These are phyloP conservation scores for Porosira glacialis DNA, from an alignment of 352 stramenopile species.

Conservation along the genomic window DNA sequence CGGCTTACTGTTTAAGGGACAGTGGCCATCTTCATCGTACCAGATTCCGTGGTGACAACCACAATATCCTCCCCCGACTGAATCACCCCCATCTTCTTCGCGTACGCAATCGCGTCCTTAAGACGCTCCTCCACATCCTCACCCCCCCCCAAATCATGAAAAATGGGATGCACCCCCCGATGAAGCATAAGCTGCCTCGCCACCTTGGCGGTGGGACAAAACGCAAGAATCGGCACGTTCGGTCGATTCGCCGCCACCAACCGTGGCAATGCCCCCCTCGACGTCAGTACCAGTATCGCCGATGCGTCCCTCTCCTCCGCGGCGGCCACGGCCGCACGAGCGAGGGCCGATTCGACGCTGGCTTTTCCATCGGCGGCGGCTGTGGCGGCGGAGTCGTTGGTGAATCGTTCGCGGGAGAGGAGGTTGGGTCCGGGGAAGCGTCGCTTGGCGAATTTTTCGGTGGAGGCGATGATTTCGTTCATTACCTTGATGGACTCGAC, in stretches of 20 bases:
- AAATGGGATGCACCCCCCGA: constrained; percentile 71
- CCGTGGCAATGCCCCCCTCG: constrained; percentile 52
- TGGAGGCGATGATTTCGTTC: constrained; percentile 85
- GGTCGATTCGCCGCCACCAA: constrained; percentile 69
- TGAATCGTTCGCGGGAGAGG: constrained; percentile 35
- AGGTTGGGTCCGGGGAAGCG: constrained; percentile 42
- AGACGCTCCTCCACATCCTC: constrained; percentile 32
- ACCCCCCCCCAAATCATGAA: constrained; percentile 52
- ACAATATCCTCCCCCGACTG: constrained; percentile 67
- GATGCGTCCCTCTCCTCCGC: constrained; percentile 51
- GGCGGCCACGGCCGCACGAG: constrained; percentile 62
- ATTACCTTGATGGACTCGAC: constrained; percentile 88
- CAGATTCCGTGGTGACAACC: constrained; percentile 56
- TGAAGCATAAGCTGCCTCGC: constrained; percentile 76
- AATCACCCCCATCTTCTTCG: constrained; percentile 68
- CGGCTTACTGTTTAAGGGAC: constrained; percentile 35
- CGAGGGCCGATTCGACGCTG: constrained; percentile 52
- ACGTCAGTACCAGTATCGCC: constrained; percentile 73
- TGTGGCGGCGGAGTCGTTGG: constrained; percentile 29
- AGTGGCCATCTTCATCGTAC: constrained; percentile 62
- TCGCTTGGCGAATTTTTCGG: constrained; percentile 61
- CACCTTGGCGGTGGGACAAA: constrained; percentile 69
- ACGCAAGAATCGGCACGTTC: constrained; percentile 76
- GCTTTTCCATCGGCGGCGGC: constrained; percentile 25
- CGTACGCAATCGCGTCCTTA: constrained; percentile 57